Percentiles rank a stretch among this genome's conserved stretches.
Conservation (phyloP, 2,329 filamentous ascomycete species). For the Aureobasidium vineae region DNA sequence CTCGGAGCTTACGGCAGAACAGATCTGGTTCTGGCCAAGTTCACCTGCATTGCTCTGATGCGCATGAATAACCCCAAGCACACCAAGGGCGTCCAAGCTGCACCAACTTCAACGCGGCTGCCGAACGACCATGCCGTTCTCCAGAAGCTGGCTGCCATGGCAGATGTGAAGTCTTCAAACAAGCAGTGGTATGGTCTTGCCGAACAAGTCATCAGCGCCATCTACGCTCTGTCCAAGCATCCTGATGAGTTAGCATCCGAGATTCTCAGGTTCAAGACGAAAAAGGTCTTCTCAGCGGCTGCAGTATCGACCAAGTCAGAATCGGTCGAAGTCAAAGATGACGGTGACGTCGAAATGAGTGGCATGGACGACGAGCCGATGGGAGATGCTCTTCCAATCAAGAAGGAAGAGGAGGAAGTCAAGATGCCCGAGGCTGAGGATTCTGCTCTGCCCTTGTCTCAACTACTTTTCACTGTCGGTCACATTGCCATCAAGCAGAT, state of each 20-base stretch:
- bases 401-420: conserved; percentile 31
- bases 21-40: conserved; percentile 88
- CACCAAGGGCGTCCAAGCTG: conserved; percentile 66
- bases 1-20: conserved; percentile 75
- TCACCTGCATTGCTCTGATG: conserved; percentile 88
- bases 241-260: conserved; percentile 92
- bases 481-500: conserved; percentile 99
- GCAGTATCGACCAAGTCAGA: conserved; percentile 25
- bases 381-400: conserved; percentile 28
- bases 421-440: conserved; percentile 29
- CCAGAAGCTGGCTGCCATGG: conserved; percentile 74
- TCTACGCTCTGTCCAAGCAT: conserved; percentile 91
- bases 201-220: conserved; percentile 93
- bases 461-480: conserved; percentile 90
- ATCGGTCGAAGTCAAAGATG: conserved; percentile 33
- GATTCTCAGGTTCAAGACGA: conserved; percentile 82
- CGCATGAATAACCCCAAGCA: conserved; percentile 84
- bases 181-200: conserved; percentile 94
- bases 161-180: conserved; percentile 80
- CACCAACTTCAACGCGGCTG: conserved; percentile 66
- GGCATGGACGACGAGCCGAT: conserved; percentile 35
- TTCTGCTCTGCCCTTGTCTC: conserved; percentile 71
- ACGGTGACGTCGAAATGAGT: conserved; percentile 42
- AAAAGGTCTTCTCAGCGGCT: conserved; percentile 67
- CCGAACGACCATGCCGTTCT: conserved; percentile 91